phyloP scores from a whole-genome alignment of 352 stramenopile genomes.

The Globisporangium acanthophoron region DNA sequence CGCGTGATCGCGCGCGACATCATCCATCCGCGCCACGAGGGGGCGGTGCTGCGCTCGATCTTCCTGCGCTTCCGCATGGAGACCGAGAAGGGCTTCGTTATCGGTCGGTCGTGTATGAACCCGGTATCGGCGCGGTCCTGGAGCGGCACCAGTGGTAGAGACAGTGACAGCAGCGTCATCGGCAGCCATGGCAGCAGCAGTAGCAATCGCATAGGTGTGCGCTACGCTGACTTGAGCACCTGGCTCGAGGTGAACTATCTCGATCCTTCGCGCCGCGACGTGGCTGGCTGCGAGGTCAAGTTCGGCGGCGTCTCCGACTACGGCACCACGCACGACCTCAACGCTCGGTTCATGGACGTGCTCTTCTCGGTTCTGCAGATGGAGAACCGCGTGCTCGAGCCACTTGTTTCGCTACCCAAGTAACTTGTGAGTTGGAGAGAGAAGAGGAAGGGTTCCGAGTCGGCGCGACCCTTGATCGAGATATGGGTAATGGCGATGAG shows the following conservation, averaged over 20 bases:
- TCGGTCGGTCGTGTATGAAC: slow-evolving; percentile 32
- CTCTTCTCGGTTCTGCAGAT: slow-evolving; percentile 30
- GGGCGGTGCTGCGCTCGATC: slow-evolving; percentile 30
- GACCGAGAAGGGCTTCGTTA: slow-evolving; percentile 25
- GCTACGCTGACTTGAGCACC: slow-evolving; percentile 28
- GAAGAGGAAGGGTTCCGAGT: neutral
- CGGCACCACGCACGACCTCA: slow-evolving; percentile 30
- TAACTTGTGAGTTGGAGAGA: neutral
- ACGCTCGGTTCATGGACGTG: slow-evolving; percentile 27
- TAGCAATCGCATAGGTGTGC: slow-evolving; percentile 1
- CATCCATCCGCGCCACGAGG: slow-evolving; percentile 28
- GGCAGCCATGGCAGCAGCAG: neutral
- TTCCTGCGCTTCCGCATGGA: slow-evolving; percentile 36
- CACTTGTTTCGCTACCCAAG: slow-evolving; percentile 17
- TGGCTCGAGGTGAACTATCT: slow-evolving; percentile 31
- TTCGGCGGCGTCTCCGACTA: slow-evolving; percentile 36
- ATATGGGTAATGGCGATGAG: neutral
- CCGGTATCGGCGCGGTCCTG: slow-evolving; percentile 4
- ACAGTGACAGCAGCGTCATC: neutral
- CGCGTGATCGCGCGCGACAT: slow-evolving; percentile 34
- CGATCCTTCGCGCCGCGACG: slow-evolving; percentile 20
- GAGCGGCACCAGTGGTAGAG: no score
- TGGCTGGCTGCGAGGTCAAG: slow-evolving; percentile 22
- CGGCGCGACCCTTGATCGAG: neutral
- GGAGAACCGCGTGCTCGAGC: slow-evolving; percentile 27